A percentile compares a stretch with the other conserved stretches of the same genome.
phyloP scores from a whole-genome alignment of 169 alveolate genomes.

The Plasmodium sp. region DNA sequence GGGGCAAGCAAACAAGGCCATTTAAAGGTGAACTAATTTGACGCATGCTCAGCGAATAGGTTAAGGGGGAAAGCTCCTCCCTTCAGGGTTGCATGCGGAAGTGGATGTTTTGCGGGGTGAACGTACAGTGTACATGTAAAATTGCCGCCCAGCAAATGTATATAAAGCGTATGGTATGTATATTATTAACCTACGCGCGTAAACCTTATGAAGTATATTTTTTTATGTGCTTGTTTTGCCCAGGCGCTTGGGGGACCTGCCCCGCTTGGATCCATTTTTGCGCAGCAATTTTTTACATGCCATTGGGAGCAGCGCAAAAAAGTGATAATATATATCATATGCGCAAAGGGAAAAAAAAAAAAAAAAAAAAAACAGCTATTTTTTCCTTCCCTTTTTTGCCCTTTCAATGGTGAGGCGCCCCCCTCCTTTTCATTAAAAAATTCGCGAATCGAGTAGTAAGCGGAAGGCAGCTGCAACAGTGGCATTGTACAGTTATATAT shows the following conservation, averaged over 20 bases:
- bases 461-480: not conserved
- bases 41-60: not conserved
- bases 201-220: not conserved
- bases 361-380: not conserved
- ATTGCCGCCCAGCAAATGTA: not conserved
- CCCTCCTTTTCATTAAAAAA: not conserved
- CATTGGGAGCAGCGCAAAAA: not conserved
- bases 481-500: not conserved
- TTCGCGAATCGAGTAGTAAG: not conserved
- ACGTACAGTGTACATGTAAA: not conserved
- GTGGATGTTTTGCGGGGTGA: not conserved
- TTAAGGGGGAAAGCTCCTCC: not conserved
- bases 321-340: not conserved
- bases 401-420: not conserved
- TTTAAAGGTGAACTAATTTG: not conserved
- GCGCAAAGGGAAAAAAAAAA: not conserved
- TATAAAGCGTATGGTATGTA: not conserved
- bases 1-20: not conserved
- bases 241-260: not conserved
- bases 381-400: not conserved
- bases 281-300: not conserved
- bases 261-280: not conserved
- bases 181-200: not conserved
- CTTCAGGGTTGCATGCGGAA: not conserved
- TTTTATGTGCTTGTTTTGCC: not conserved